Conservation (phyloP, 2,329 filamentous ascomycete genomes). For the Xylaria sp. region DNA sequence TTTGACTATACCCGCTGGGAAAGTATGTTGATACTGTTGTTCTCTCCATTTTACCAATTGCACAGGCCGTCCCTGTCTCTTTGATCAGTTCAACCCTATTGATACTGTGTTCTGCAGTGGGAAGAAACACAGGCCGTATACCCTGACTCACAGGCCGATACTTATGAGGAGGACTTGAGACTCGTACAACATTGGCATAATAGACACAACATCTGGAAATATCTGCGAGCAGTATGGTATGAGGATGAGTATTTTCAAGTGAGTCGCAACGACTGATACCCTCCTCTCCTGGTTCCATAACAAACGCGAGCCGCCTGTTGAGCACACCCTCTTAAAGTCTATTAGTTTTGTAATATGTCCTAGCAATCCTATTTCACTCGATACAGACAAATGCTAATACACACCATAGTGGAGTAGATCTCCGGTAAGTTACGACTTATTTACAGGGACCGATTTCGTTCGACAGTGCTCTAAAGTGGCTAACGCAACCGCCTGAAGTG, state of each 20-base stretch:
- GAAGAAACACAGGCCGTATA: background rate
- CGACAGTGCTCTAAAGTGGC: background rate
- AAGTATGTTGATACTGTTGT: background rate
- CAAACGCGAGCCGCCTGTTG: background rate
- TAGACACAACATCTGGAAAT: background rate
- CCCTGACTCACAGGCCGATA: background rate
- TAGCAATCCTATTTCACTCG: background rate
- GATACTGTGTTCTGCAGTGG: background rate
- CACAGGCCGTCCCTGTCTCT: background rate
- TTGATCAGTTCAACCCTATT: background rate
- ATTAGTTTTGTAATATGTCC: too few relatives aligned
- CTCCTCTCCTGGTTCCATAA: background rate
- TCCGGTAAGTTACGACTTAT: conserved; percentile 11
- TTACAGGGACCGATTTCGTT: too few relatives aligned
- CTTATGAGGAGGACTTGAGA: background rate
- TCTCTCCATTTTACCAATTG: background rate
- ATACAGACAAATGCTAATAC: background rate
- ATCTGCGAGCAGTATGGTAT: conserved; percentile 7
- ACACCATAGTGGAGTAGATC: conserved; percentile 4
- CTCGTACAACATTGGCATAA: conserved; percentile 7
- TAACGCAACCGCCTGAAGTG: conserved; percentile 1
- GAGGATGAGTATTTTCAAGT: conserved; percentile 5
- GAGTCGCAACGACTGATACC: background rate
- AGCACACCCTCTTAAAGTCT: too few relatives aligned
- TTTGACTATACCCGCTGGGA: background rate